Conservation (phyloP, 352 stramenopile genomes). For the Pythium aphanidermatum region DNA sequence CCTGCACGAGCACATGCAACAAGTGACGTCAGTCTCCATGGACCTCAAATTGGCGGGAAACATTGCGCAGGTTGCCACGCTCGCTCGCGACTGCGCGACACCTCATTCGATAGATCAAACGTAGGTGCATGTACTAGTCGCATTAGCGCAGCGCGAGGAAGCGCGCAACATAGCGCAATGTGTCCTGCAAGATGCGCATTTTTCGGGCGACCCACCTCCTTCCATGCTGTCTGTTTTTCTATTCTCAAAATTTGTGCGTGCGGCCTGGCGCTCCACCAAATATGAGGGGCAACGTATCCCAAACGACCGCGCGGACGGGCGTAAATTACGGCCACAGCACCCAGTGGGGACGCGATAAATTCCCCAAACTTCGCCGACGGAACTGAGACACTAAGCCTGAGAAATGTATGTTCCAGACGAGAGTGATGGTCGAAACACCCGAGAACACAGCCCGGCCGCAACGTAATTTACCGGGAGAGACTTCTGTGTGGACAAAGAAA, state of each 20-base stretch:
- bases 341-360: constrained; percentile 1
- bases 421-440: constrained; percentile 16
- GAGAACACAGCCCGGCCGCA: neutral
- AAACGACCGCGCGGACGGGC: constrained; percentile 1
- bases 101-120: constrained; percentile 1
- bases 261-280: constrained; percentile 11
- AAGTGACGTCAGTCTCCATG: constrained; percentile 19
- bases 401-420: neutral
- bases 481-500: constrained; percentile 11
- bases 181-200: neutral
- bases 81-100: neutral
- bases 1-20: constrained; percentile 24
- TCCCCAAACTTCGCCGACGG: too few species aligned
- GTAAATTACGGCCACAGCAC: neutral
- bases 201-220: constrained; percentile 17
- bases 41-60: too few species aligned
- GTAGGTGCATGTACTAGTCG: neutral
- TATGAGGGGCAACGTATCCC: too few species aligned
- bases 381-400: constrained; percentile 5
- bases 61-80: too few species aligned
- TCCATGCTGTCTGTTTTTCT: constrained; percentile 25
- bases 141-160: too few species aligned
- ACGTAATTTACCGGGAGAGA: constrained; percentile 13
- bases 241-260: constrained; percentile 13
- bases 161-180: too few species aligned